Percentiles rank a stretch among this genome's conserved stretches.
Conservation (phyloP, 495 filamentous ascomycete species). For the Cudoniella acicularis region DNA sequence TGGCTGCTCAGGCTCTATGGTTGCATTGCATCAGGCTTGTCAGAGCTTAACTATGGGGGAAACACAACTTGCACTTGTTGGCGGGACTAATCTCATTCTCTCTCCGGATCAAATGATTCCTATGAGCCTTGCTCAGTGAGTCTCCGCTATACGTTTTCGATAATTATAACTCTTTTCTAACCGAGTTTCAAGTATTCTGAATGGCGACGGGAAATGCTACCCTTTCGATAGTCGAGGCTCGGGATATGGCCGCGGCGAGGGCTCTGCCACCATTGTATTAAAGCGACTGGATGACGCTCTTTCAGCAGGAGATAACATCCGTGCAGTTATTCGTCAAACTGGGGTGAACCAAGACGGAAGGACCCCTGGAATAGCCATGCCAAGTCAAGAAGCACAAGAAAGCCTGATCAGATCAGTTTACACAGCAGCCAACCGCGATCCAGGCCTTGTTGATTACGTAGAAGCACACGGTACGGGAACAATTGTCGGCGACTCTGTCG, state of each 20-base stretch:
- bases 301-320: conserved; percentile 51
- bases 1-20: conserved; percentile 74
- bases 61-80: conserved; percentile 36
- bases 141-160: no score
- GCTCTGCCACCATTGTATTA: conserved; percentile 51
- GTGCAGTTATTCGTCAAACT: conserved; percentile 56
- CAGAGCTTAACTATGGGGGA: conserved; percentile 66
- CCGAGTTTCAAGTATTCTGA: no score
- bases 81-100: conserved; percentile 36
- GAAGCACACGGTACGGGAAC: conserved; percentile 50
- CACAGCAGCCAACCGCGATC: conserved; percentile 47
- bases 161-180: no score
- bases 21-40: conserved; percentile 67
- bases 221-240: conserved; percentile 59
- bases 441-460: conserved; percentile 43
- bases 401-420: conserved; percentile 46
- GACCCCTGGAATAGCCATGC: conserved; percentile 55
- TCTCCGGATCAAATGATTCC: conserved; percentile 37
- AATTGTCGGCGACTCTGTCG: conserved; percentile 54
- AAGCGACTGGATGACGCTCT: conserved; percentile 57
- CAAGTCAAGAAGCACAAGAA: conserved; percentile 54
- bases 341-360: conserved; percentile 46
- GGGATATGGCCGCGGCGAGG: conserved; percentile 66
- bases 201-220: conserved; percentile 43
- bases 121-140: conserved; percentile 20